These are phyloP conservation scores for Aspergillus fischeri DNA, from an alignment of 2,329 filamentous ascomycete genomes.

Conservation along the genomic window DNA sequence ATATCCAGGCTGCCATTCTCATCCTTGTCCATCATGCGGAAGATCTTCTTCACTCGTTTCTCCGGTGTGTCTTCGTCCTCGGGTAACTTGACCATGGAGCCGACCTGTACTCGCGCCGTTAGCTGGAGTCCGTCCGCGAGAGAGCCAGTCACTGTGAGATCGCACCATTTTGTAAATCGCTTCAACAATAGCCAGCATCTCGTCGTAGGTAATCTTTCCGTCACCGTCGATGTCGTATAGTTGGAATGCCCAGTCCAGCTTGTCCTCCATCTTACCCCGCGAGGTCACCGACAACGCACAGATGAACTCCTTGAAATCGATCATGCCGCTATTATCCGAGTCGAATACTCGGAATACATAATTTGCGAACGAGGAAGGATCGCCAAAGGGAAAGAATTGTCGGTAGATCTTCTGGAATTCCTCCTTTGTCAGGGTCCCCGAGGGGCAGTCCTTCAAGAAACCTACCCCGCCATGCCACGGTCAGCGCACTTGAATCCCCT, in stretches of 20 bases:
- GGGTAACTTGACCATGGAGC: conserved; percentile 97
- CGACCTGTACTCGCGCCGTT: conserved; percentile 59
- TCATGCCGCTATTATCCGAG: conserved; percentile 92
- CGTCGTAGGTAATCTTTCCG: conserved; percentile 97
- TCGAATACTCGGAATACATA: conserved; percentile 99
- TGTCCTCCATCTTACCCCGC: conserved; percentile 98
- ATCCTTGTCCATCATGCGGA: conserved; percentile 99
- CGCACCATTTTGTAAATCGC: conserved; percentile 99
- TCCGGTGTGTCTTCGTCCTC: conserved; percentile 98
- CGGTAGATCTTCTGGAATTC: conserved; percentile 99
- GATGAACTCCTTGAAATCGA: conserved; percentile 99
- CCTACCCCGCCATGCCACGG: conserved; percentile 50
- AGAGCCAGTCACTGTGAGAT: conserved; percentile 1
- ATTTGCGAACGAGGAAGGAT: conserved; percentile 94
- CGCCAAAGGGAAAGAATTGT: conserved; percentile 98
- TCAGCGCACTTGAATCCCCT: conserved; percentile 10
- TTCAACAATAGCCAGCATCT: conserved; percentile 98
- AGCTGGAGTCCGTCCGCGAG: conserved; percentile 6
- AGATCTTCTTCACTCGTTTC: conserved; percentile 97
- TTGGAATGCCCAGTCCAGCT: conserved; percentile 98
- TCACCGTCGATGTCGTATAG: conserved; percentile 98
- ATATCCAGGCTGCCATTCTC: conserved; percentile 96
- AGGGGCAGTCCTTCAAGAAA: conserved; percentile 97
- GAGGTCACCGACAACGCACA: conserved; percentile 95
- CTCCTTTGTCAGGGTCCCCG: conserved; percentile 92